Percentiles rank a stretch among this genome's conserved stretches.
Evolutionary conservation across 2,329 filamentous ascomycete genomes (phyloP).

Genomic region (Phymatotrichopsis omnivora): DNA sequence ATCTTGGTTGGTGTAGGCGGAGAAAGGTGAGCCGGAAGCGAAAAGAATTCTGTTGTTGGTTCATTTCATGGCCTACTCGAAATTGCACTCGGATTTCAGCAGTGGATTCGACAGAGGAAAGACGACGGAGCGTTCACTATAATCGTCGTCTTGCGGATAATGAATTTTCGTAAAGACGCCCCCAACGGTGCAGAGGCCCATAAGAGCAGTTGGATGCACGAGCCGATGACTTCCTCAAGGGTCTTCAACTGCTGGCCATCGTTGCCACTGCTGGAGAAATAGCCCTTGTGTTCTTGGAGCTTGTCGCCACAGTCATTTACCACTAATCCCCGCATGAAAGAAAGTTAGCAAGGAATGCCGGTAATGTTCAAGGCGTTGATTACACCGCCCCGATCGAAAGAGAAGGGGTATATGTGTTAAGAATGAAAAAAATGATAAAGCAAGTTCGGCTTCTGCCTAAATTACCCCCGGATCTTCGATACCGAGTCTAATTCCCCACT

Average conservation of each 20-base stretch:
- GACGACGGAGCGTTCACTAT: constrained; percentile 73
- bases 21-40: constrained; percentile 87
- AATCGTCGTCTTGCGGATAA: constrained; percentile 54
- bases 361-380: constrained; percentile 62
- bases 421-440: too few species aligned
- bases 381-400: constrained; percentile 52
- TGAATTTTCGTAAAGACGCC: constrained; percentile 84
- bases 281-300: constrained; percentile 77
- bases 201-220: constrained; percentile 85
- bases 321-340: constrained; percentile 90
- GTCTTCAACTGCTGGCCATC: constrained; percentile 61
- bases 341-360: constrained; percentile 64
- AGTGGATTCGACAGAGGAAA: constrained; percentile 95
- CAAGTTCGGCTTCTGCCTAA: too few species aligned
- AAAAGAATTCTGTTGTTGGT: constrained; percentile 87
- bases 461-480: too few species aligned
- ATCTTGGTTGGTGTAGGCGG: constrained; percentile 36
- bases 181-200: constrained; percentile 90
- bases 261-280: constrained; percentile 57
- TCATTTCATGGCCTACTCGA: constrained; percentile 81
- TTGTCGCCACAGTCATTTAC: constrained; percentile 85
- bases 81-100: constrained; percentile 96
- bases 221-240: constrained; percentile 81
- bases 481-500: too few species aligned
- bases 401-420: too few species aligned